Evolutionary conservation across 2,329 filamentous ascomycete species (phyloP), one percentile per base, ranked within the genome.

Genomic region (Sclerotinia trifoliorum): DNA sequence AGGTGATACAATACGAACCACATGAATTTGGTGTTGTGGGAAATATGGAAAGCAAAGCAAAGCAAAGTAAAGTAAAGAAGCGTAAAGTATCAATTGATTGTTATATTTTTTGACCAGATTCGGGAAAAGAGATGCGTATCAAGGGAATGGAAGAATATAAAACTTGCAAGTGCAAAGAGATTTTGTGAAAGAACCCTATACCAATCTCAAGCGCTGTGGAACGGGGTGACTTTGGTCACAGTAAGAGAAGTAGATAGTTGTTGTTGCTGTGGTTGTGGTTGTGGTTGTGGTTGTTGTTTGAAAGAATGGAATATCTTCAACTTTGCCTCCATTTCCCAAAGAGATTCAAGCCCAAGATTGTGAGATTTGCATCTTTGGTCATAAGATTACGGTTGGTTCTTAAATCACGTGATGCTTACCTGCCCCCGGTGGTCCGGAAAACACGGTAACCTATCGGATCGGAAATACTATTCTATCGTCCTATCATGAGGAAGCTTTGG

Each of bases 331-430:
- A 42, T 42, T 42, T 39, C 32, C 8, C 35, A 39, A 39, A 39
- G 13, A 11, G 11, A 11, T 39, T n/a, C 35, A 39, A 39, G 35
- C 39, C 13, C 39, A 13, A 42, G 39, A 42, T 42, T 15, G 39
- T 42, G 39, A 42, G 39, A 35, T 13, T 55, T 61, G 58, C 58
- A 46, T 61, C 44, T 62, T 24, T 62, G 58, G 58, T 32, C 19
- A 17, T n/a, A 49, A 61, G 1, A 17, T 51, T 21, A 26, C 54
- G 24, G 11, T 35, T n/a, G 32, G 4, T 1, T 5, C 0, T 0
- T 0, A 1, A 26, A 3, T n/a, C 44, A 56, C 39, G 49, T 64
- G 26, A 2, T 15, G 11, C 17, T 42, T 17, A 5, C 5, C 13
- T 42, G 39, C 39, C 39, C 39, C 17, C 39, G 39, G 39, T 42